These are phyloP conservation scores for Kodamaea sp. DNA, from an alignment of 1,139 yeast species.

Conservation along the genomic window DNA sequence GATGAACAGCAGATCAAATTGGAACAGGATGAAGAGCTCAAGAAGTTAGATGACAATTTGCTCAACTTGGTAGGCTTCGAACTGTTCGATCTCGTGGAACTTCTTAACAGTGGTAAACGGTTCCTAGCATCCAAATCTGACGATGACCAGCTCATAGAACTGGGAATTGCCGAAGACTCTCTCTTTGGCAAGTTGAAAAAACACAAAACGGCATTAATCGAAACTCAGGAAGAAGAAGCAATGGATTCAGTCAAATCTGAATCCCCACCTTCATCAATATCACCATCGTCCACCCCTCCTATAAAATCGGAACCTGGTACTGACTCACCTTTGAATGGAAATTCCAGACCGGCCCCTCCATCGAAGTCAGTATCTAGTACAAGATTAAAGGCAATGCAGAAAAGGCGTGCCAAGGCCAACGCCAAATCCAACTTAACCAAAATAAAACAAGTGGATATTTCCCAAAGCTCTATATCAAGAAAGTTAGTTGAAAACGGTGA, in stretches of 20 bases:
- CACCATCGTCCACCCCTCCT: slow-evolving; percentile 19
- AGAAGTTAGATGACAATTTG: slow-evolving; percentile 48
- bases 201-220: slow-evolving; percentile 27
- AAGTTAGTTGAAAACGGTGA: slow-evolving; percentile 46
- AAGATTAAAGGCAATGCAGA: slow-evolving; percentile 89
- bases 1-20: slow-evolving; percentile 33
- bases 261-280: slow-evolving; percentile 14
- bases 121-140: slow-evolving; percentile 63
- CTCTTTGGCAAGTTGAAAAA: slow-evolving; percentile 38
- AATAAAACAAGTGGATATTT: slow-evolving; percentile 65
- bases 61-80: slow-evolving; percentile 57
- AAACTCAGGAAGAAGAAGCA: slow-evolving; percentile 13
- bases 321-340: slow-evolving; percentile 4
- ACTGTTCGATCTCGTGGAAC: slow-evolving; percentile 62
- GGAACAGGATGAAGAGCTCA: slow-evolving; percentile 48
- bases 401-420: slow-evolving; percentile 82
- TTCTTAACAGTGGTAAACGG: slow-evolving; percentile 68
- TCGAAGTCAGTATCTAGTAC: slow-evolving; percentile 57
- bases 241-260: slow-evolving; percentile 16
- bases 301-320: slow-evolving; percentile 12
- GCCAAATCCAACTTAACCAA: slow-evolving; percentile 62
- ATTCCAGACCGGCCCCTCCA: slow-evolving; percentile 10
- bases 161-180: slow-evolving; percentile 22
- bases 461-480: slow-evolving; percentile 75
- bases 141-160: slow-evolving; percentile 31